Base-by-base conservation (phyloP, 208 protist genomes). In the Crithidia fasciculata region DNA sequence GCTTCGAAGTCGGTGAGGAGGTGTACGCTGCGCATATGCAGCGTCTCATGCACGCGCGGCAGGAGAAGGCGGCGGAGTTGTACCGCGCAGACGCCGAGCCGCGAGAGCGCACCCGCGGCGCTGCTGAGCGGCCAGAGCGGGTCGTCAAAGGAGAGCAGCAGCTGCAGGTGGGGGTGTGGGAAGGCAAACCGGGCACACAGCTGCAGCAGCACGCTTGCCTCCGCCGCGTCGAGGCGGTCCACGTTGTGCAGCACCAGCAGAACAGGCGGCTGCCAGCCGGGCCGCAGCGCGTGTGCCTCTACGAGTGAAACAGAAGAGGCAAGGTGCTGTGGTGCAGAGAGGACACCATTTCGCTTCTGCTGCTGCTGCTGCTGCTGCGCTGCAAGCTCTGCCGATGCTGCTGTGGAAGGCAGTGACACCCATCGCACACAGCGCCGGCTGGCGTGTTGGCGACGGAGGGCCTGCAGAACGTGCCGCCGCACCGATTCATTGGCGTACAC, bases 191-290 rank as follows among this genome's bases (percentile, higher is more conserved):
- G 78, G 2, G 74, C 71, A 41, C 78, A 84, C 16, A 95, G 82
- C 36, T 63, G 56, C 64, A 85, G 66, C n/a, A 95, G 58, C 59
- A 80, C 65, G 28, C 74, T 39, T 7, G 76, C 44, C 18, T 77
- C 65, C 15, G 79, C 76, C 2, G 77, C 60, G 39, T 91, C 79
- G 7, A 95, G 72, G 53, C 84, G 64, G 70, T 95, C 90, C 3
- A 91, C 71, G 41, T 89, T 81, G 71, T 93, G 90, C 41, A 95
- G 60, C 18, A 90, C 78, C 52, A 95, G 79, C 16, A 95, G 37
- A 52, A 79, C 61, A 2, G 72, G 75, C 53, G 57, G 80, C 43
- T 40, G 66, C 72, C 71, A 74, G 4, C 61, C 56, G 36, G 65
- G 58, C 5, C 61, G 59, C 36, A 47, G 43, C 50, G 0, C 36